These are phyloP conservation scores for Xylaria multiplex DNA, from an alignment of 2,329 filamentous ascomycete species.

Conservation along the genomic window DNA sequence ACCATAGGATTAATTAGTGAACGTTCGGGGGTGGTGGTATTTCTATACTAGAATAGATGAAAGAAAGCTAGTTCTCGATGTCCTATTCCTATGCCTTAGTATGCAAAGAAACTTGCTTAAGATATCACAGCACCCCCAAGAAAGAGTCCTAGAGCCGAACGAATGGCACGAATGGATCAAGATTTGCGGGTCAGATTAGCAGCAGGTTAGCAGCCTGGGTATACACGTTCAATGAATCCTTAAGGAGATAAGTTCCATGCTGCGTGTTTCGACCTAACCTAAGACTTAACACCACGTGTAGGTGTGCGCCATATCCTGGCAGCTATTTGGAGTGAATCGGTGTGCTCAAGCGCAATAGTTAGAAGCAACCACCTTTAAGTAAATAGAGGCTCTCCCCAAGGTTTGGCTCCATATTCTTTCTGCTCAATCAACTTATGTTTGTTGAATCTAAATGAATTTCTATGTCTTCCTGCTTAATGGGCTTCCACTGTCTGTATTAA, in stretches of 20 bases:
- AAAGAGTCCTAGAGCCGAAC: constrained; percentile 4
- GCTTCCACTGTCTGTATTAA: no score
- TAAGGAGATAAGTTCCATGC: constrained; percentile 13
- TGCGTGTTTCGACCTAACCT: not conserved
- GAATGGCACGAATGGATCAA: not conserved
- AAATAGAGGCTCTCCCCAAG: no score
- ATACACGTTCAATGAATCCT: not conserved
- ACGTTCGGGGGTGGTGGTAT: constrained; percentile 1
- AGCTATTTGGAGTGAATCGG: not conserved
- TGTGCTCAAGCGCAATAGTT: not conserved
- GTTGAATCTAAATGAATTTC: not conserved
- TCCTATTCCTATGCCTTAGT: not conserved
- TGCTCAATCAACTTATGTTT: not conserved
- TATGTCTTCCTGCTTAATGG: not conserved
- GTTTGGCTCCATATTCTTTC: no score
- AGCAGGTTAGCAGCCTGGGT: not conserved
- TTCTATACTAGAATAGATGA: not conserved
- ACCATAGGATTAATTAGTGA: not conserved
- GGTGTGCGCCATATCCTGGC: not conserved
- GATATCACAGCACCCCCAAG: not conserved
- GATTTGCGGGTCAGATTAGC: not conserved
- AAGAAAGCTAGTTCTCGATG: not conserved
- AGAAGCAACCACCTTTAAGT: no score
- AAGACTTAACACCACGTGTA: no score
- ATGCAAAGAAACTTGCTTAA: not conserved